Evolutionary conservation across 2,329 filamentous ascomycete genomes (phyloP).

Genomic region (Bipolaris cookei): DNA sequence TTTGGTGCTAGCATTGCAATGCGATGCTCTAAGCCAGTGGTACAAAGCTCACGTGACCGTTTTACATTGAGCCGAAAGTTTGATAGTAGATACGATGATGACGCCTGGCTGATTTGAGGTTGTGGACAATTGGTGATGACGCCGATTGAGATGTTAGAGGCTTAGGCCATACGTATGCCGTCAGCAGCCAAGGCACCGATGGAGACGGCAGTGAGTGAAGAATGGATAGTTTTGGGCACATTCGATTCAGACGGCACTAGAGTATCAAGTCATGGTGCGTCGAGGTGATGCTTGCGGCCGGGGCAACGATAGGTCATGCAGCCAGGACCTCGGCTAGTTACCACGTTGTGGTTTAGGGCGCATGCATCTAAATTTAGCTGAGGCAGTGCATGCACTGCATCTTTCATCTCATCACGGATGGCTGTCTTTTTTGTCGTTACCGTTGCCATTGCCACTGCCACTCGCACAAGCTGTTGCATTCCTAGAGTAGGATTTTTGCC

Average conservation of each 20-base stretch:
- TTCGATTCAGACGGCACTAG: background rate
- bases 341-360: conserved; percentile 11
- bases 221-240: background rate
- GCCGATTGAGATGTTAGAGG: background rate
- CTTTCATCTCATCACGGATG: conserved; percentile 25
- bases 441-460: conserved; percentile 23
- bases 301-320: conserved; percentile 13
- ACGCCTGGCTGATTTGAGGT: background rate
- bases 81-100: background rate
- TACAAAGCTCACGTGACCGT: background rate
- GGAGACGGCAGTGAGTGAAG: background rate
- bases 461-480: conserved; percentile 16
- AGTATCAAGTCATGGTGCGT: conserved; percentile 2
- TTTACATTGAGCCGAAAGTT: background rate
- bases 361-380: conserved; percentile 36
- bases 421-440: conserved; percentile 18
- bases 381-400: conserved; percentile 34
- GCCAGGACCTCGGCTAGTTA: conserved; percentile 21
- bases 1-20: background rate
- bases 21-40: background rate
- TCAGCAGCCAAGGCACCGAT: background rate
- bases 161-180: background rate
- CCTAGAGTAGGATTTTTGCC: conserved; percentile 8
- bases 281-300: conserved; percentile 2
- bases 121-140: background rate